phyloP scores from a whole-genome alignment of 2,329 filamentous ascomycete species.

The Fusarium sp. region DNA sequence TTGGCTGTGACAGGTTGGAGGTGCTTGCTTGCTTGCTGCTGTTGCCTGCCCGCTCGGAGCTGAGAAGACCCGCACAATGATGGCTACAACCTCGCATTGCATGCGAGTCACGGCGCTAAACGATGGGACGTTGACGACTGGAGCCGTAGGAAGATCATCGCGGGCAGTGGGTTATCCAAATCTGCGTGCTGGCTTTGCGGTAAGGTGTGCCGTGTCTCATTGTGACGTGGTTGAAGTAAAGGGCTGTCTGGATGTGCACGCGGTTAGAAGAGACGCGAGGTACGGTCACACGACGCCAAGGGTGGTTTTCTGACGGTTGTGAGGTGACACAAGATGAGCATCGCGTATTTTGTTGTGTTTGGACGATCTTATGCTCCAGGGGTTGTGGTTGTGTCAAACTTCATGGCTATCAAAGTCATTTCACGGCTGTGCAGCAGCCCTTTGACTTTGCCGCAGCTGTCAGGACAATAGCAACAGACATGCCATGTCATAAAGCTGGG shows the following conservation, averaged over 20 bases:
- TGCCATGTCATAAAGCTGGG: slow-evolving; percentile 20
- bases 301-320: slow-evolving; percentile 5
- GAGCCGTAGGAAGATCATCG: slow-evolving; percentile 7
- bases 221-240: slow-evolving; percentile 47
- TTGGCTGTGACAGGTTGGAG: slow-evolving; percentile 14
- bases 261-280: slow-evolving; percentile 21
- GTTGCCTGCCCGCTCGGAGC: slow-evolving; percentile 17
- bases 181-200: slow-evolving; percentile 31
- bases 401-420: slow-evolving; percentile 31
- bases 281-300: slow-evolving; percentile 30
- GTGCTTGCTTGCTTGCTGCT: neutral
- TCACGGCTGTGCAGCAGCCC: slow-evolving; percentile 21
- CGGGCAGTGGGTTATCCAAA: slow-evolving; percentile 24
- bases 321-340: slow-evolving; percentile 33
- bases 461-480: slow-evolving; percentile 20
- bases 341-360: slow-evolving; percentile 28
- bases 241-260: slow-evolving; percentile 21
- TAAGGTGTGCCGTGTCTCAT: slow-evolving; percentile 43
- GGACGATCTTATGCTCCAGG: slow-evolving; percentile 19
- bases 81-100: slow-evolving; percentile 27
- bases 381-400: slow-evolving; percentile 30
- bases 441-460: slow-evolving; percentile 24
- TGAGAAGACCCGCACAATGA: slow-evolving; percentile 24
- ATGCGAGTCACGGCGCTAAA: slow-evolving; percentile 45
- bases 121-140: slow-evolving; percentile 11